These are phyloP conservation scores for Diaporthe helianthi DNA, from an alignment of 2,329 filamentous ascomycete genomes.

Conservation along the genomic window DNA sequence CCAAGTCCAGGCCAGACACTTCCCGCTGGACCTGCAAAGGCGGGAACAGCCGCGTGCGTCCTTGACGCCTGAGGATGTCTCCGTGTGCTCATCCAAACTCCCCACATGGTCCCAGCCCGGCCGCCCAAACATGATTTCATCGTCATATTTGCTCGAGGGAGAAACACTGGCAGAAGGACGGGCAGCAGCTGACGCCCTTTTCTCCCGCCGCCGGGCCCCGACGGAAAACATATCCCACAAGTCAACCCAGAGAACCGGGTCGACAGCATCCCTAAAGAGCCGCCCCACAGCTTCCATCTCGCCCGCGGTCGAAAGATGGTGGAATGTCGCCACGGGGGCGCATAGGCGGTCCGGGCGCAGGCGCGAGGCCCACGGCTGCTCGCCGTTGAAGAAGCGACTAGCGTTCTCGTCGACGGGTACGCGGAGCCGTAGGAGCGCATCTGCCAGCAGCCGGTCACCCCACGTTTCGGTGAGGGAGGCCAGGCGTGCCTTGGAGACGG, in stretches of 20 bases:
- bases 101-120: constrained; percentile 58
- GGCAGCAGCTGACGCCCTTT: background rate
- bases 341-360: constrained; percentile 59
- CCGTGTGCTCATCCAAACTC: constrained; percentile 51
- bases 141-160: constrained; percentile 47
- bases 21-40: constrained; percentile 46
- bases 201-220: background rate
- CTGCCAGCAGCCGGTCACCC: constrained; percentile 63
- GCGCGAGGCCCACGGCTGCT: constrained; percentile 55
- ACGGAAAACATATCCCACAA: constrained; percentile 54
- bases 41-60: constrained; percentile 51
- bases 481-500: constrained; percentile 52
- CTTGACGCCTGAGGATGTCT: constrained; percentile 46
- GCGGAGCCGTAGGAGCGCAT: constrained; percentile 58
- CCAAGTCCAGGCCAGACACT: constrained; percentile 61
- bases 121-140: constrained; percentile 44
- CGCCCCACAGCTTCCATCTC: constrained; percentile 54
- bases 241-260: constrained; percentile 57
- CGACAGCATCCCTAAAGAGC: constrained; percentile 46
- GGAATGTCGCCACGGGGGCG: constrained; percentile 61
- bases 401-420: constrained; percentile 62
- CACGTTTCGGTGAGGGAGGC: constrained; percentile 58
- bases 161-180: background rate
- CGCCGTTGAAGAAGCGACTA: constrained; percentile 62
- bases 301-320: constrained; percentile 52